Base-by-base conservation (phyloP, 2,329 filamentous ascomycete genomes). In the Aspergillus sp. region DNA sequence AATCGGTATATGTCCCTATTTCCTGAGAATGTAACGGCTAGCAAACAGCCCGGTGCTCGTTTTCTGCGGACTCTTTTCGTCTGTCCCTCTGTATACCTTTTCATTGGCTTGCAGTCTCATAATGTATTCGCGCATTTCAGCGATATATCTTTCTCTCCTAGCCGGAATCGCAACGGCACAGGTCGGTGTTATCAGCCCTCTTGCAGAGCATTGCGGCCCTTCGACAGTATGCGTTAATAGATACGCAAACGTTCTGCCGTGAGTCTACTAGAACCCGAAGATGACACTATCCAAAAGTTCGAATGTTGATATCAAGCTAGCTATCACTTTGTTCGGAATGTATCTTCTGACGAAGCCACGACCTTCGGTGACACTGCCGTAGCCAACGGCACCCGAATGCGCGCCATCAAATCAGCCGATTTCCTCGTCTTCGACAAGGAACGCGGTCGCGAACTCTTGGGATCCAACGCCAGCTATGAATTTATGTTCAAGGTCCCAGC, bases 361-460 rank as follows among this genome's bases (percentile, higher is more conserved):
- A 52, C 58, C 10, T 66, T 65, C 48, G 56, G 57, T 10, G 57
- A 63, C 36, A 69, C 63, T 4, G 54, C 49, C 3, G 63, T 67
- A 9, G 57, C 59, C 19, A 63, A 66, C 42, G 63, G 64, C 36
- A 57, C 61, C 12, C 60, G 55, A 1, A 63, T 64, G 28, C 44
- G 49, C 12, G 56, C 63, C 7, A 57, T 68, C n/a, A 55, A 51
- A 38, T 49, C 54, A n/a, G 67, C 64, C 6, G 53, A 62, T 45
- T 70, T 70, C 46, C 46, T 71, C 7, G 62, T 72, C 27, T 71
- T 67, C 44, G 63, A 71, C 47, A 53, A 57, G n/a, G 45, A 59
- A 44, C 58, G 62, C 12, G 69, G 62, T 5, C 52, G 67, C 9
- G 57, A 68, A 28, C 51, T 68, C 8, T 59, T 72, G 2, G 69